Evolutionary conservation across 768 basidiomycete species (phyloP).

Genomic region (Inosperma sp.): DNA sequence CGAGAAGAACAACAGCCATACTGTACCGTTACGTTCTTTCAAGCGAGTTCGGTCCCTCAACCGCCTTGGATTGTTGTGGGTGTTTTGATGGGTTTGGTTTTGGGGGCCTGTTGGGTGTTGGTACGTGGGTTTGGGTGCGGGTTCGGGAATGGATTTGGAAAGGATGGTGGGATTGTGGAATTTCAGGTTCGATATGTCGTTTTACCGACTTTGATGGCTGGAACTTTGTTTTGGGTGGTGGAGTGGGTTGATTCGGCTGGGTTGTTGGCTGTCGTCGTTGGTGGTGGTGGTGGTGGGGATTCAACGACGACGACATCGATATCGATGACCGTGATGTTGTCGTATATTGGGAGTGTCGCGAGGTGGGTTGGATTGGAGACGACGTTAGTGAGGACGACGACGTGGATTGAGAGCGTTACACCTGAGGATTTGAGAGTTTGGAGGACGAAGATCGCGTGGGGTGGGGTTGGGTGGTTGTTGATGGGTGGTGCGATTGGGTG

Average conservation of each 20-base stretch:
- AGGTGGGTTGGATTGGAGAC: too few species aligned
- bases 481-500: slow-evolving; percentile 49
- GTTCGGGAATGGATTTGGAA: too few species aligned
- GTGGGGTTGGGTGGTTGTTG: slow-evolving; percentile 46
- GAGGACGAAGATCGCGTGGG: slow-evolving; percentile 61
- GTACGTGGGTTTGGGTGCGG: too few species aligned
- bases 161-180: slow-evolving; percentile 48
- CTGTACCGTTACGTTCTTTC: slow-evolving; percentile 88
- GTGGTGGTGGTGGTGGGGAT: slow-evolving; percentile 38
- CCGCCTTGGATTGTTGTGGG: slow-evolving; percentile 58
- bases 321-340: too few species aligned
- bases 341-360: too few species aligned
- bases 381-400: slow-evolving; percentile 41
- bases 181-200: neutral
- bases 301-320: too few species aligned
- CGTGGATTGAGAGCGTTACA: too few species aligned
- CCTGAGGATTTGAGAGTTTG: too few species aligned
- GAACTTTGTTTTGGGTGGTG: slow-evolving; percentile 68
- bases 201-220: slow-evolving; percentile 49
- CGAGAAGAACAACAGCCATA: slow-evolving; percentile 91
- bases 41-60: slow-evolving; percentile 61
- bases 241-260: slow-evolving; percentile 69
- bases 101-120: too few species aligned
- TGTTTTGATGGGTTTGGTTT: slow-evolving; percentile 51
- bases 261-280: slow-evolving; percentile 18